Evolutionary conservation across 2,329 filamentous ascomycete species (phyloP).

Genomic region (Microascus cirrosus): DNA sequence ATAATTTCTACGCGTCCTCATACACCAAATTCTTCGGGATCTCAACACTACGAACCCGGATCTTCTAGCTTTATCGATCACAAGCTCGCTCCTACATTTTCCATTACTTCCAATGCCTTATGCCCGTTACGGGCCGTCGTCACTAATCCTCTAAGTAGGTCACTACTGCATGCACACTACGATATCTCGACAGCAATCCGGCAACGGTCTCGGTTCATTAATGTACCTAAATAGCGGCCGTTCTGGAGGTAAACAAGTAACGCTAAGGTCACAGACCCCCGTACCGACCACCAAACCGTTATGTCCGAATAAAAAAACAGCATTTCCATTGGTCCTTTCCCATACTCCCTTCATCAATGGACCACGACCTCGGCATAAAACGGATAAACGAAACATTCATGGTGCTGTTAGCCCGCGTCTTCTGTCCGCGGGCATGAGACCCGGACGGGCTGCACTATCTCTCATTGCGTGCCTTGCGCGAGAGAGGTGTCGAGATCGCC

Average conservation of each 20-base stretch:
- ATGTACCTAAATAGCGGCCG: neutral
- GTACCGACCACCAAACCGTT: neutral
- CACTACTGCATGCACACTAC: neutral
- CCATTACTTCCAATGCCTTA: too few relatives aligned
- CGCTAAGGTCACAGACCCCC: neutral
- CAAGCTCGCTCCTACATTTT: too few relatives aligned
- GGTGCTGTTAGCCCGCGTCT: neutral
- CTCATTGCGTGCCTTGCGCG: constrained; percentile 1
- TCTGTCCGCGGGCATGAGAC: neutral
- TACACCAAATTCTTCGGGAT: too few relatives aligned
- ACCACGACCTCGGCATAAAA: neutral
- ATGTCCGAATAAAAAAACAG: neutral
- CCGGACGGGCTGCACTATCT: neutral
- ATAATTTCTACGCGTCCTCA: too few relatives aligned
- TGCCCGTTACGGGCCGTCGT: too few relatives aligned
- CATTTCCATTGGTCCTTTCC: neutral
- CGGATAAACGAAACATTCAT: neutral
- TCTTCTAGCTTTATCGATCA: too few relatives aligned
- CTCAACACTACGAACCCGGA: too few relatives aligned
- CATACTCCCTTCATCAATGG: neutral
- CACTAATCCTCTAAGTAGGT: neutral
- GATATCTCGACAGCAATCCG: neutral
- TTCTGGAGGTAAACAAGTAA: neutral
- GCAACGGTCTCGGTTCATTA: neutral
- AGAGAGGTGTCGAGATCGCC: constrained; percentile 44